Conservation (phyloP, 1,139 yeast species). For the Meyerozyma carpophila region DNA sequence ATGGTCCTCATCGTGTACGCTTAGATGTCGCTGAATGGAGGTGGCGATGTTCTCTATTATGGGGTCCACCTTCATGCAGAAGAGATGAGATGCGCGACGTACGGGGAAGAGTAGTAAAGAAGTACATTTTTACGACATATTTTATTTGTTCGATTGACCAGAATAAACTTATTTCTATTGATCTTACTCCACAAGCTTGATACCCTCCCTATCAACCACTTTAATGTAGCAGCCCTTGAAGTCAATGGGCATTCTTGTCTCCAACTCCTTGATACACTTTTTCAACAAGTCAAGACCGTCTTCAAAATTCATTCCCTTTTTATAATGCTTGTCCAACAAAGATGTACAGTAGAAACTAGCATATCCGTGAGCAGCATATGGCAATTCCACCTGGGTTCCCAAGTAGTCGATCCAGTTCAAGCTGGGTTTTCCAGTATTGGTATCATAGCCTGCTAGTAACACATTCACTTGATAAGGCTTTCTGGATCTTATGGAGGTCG, state of each 20-base stretch:
- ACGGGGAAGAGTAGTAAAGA: not conserved
- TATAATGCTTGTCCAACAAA: conserved; percentile 84
- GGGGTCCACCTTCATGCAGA: not conserved
- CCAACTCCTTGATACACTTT: conserved; percentile 72
- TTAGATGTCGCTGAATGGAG: not conserved
- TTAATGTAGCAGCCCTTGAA: conserved; percentile 86
- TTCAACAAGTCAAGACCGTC: conserved; percentile 77
- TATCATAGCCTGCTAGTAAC: conserved; percentile 79
- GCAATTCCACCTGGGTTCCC: conserved; percentile 86
- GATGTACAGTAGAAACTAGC: conserved; percentile 93
- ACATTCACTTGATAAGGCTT: conserved; percentile 95
- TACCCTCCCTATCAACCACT: conserved; percentile 70
- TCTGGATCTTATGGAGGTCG: conserved; percentile 77
- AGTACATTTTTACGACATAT: not conserved
- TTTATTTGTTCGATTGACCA: too few relatives aligned
- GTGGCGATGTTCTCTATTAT: not conserved
- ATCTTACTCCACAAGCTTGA: conserved; percentile 42
- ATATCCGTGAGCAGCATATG: conserved; percentile 96
- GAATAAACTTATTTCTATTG: too few relatives aligned
- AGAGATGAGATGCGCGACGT: not conserved
- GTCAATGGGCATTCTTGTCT: conserved; percentile 89
- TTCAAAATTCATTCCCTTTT: conserved; percentile 66
- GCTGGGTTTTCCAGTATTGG: conserved; percentile 55
- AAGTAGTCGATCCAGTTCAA: conserved; percentile 90
- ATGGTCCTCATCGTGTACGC: not conserved